Base-by-base conservation (phyloP, 106 monocot genomes). In the Phalaenopsis equestris region DNA sequence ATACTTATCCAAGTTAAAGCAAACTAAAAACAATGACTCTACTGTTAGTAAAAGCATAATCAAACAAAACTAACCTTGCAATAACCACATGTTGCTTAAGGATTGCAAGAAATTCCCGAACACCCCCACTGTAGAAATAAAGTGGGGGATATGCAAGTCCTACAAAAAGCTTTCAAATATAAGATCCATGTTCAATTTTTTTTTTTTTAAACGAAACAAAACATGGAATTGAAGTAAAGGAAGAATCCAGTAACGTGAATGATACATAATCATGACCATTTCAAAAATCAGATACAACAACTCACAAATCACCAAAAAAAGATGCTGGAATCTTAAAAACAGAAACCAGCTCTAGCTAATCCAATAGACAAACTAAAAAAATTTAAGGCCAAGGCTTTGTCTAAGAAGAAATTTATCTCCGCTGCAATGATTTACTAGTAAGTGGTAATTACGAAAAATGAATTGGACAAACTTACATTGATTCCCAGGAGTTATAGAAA, bases 91-190 rank as follows among this genome's bases (percentile, higher is more conserved):
- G 94, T 30, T 94, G 94, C 72, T 94, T 98, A 41, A 94, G 52
- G 55, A 84, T 92, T 79, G 90, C 87, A 61, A 98, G 85, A 82
- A 98, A 98, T 85, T 94, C 97, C 80, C 97, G 88, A 75, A 98
- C 85, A 21, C 97, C 97, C 55, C 94, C 94, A 81, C 75, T 98
- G 81, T 98, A 98, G 85, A 98, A 98, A 80, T 98, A 98, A 85
- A 98, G 86, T 46, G 97, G 90, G 74, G 97, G 89, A 87, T 81
- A 89, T 77, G 97, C 97, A 68, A 98, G 81, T 16, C 97, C 97
- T 98, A 85, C 73, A 85, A 55, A 86, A 81, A 23, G 72, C 10
- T 45, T 52, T 61, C 14, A 72, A 39, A 65, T 65, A 65, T 65
- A 23, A 65, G 64, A 65, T 65, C 64, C 52, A 52, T 52, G 12